These are phyloP conservation scores for Amborella trichopoda DNA, from an alignment of 164 flowering plant species.

Conservation along the genomic window DNA sequence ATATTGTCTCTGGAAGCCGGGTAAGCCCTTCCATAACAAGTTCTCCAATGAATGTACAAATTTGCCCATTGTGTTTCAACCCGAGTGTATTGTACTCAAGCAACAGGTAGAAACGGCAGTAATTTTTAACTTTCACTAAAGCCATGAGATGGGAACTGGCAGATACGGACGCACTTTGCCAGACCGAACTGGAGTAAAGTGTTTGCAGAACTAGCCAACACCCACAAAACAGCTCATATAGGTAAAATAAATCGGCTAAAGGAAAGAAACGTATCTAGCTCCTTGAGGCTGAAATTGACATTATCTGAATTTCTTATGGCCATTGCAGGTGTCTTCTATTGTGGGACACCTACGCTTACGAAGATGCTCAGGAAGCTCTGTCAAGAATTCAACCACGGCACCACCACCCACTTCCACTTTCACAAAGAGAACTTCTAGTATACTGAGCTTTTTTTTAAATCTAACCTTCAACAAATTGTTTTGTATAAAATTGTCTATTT, in stretches of 20 bases:
- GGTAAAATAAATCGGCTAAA: slow-evolving; percentile 26
- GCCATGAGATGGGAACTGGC: neutral
- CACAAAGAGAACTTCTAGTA: slow-evolving; percentile 79
- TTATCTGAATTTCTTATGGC: neutral
- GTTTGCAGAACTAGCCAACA: slow-evolving; percentile 46
- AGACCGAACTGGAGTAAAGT: slow-evolving; percentile 91
- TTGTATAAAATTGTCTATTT: too few species aligned
- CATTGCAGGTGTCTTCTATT: slow-evolving; percentile 75
- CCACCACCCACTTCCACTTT: slow-evolving; percentile 71
- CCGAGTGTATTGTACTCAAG: neutral
- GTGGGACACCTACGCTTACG: slow-evolving; percentile 74
- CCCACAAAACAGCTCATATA: slow-evolving; percentile 62
- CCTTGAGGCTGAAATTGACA: neutral
- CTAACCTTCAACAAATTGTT: too few species aligned
- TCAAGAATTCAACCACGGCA: slow-evolving; percentile 67
- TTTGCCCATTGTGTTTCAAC: neutral
- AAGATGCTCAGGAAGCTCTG: slow-evolving; percentile 68
- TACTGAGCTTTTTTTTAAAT: too few species aligned
- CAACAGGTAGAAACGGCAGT: neutral
- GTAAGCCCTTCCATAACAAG: slow-evolving; percentile 20
- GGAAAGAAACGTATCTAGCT: neutral
- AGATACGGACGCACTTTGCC: slow-evolving; percentile 91
- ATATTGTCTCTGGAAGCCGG: slow-evolving; percentile 89
- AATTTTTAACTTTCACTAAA: neutral
- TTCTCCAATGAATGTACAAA: neutral